Conservation (phyloP, 345 rosid genomes). For the Arabidopsis arenosa region DNA sequence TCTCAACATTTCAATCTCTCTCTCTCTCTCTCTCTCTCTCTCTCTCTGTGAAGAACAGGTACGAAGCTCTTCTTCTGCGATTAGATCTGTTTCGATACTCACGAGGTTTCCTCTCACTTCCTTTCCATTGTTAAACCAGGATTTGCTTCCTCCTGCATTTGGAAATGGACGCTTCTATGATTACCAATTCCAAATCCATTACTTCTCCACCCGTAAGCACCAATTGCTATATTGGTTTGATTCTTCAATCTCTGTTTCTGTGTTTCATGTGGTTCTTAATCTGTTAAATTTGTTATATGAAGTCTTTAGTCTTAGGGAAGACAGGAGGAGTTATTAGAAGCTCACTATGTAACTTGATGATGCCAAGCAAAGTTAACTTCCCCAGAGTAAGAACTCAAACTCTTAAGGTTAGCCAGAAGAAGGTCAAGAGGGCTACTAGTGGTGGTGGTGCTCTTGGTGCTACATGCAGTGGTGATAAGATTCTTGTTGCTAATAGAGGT, state of each 20-base stretch:
- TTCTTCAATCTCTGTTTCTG: neutral
- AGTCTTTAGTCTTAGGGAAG: constrained; percentile 56
- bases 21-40: neutral
- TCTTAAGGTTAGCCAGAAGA: constrained; percentile 45
- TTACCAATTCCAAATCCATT: constrained; percentile 65
- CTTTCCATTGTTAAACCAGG: neutral
- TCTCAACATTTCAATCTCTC: neutral
- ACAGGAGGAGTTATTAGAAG: neutral
- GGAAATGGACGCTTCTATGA: constrained; percentile 70
- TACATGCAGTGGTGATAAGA: constrained; percentile 74
- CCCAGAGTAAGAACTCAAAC: constrained; percentile 56
- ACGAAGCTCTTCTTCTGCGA: neutral
- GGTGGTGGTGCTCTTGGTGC: constrained; percentile 64
- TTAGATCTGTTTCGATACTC: neutral
- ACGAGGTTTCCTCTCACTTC: constrained; percentile 12
- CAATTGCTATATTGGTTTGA: no score
- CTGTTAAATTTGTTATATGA: neutral
- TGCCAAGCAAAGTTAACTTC: constrained; percentile 49
- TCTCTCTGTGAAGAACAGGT: neutral
- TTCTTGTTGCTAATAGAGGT: constrained; percentile 93
- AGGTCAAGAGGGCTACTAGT: constrained; percentile 49
- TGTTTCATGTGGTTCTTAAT: neutral
- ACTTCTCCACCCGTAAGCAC: constrained; percentile 65
- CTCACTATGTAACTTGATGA: neutral
- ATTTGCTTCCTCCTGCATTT: constrained; percentile 12